These are phyloP conservation scores for Paramyrothecium roridum DNA, from an alignment of 2,329 filamentous ascomycete genomes.

Conservation along the genomic window DNA sequence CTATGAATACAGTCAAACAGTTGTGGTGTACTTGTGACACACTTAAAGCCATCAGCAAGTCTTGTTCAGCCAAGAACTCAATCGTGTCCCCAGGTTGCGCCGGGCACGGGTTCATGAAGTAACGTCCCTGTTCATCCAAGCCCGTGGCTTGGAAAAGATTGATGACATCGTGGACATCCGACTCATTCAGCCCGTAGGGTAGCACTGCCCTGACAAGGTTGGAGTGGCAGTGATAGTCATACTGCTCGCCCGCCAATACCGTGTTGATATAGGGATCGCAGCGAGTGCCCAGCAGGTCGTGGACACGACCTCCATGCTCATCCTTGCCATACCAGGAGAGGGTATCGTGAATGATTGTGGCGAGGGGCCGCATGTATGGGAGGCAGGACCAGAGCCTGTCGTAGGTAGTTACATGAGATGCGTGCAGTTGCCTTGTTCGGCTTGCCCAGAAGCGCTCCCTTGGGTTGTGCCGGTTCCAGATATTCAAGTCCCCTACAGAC, in stretches of 20 bases:
- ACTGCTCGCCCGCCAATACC: constrained; percentile 66
- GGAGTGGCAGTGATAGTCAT: constrained; percentile 82
- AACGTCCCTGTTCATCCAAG: constrained; percentile 66
- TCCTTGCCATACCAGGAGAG: constrained; percentile 59
- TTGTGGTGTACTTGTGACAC: constrained; percentile 13
- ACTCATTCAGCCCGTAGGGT: constrained; percentile 65
- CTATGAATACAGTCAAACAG: no score
- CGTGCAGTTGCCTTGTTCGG: constrained; percentile 74
- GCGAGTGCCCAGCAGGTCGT: constrained; percentile 78
- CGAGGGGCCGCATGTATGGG: constrained; percentile 72
- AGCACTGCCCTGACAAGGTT: constrained; percentile 73
- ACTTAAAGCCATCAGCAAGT: constrained; percentile 62
- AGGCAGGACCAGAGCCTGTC: constrained; percentile 77
- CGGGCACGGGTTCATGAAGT: constrained; percentile 70
- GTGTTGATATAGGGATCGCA: constrained; percentile 84
- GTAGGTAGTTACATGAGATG: constrained; percentile 67
- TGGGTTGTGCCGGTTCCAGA: constrained; percentile 75
- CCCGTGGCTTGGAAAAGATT: constrained; percentile 87
- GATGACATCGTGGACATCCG: constrained; percentile 79
- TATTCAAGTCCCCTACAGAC: constrained; percentile 66
- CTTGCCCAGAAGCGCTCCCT: constrained; percentile 81
- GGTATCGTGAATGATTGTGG: constrained; percentile 68
- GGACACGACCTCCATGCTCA: constrained; percentile 63
- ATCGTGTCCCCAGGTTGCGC: constrained; percentile 57
- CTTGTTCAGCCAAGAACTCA: constrained; percentile 78